These are phyloP conservation scores for Talaromyces sp. DNA, from an alignment of 2,329 filamentous ascomycete species.

Conservation along the genomic window DNA sequence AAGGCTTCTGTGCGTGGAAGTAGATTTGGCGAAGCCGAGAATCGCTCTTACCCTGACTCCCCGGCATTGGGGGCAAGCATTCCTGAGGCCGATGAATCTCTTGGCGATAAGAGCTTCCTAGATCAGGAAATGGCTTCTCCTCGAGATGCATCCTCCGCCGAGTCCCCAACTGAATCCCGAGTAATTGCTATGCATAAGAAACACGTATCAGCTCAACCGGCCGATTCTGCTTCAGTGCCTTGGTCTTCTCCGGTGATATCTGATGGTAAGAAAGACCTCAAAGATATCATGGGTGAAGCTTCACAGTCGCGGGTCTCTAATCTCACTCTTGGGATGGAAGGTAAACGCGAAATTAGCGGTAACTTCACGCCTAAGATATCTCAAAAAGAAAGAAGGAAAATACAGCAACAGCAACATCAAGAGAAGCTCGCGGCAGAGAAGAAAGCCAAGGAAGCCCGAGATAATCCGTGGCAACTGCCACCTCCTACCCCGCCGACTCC, in stretches of 20 bases:
- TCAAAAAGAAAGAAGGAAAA: slow-evolving; percentile 88
- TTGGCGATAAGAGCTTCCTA: slow-evolving; percentile 29
- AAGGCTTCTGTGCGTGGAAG: slow-evolving; percentile 30
- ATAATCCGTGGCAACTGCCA: slow-evolving; percentile 67
- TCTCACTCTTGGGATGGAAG: slow-evolving; percentile 55
- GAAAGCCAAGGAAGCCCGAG: slow-evolving; percentile 37
- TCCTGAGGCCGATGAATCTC: slow-evolving; percentile 29
- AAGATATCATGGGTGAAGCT: slow-evolving; percentile 72
- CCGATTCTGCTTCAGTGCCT: slow-evolving; percentile 43
- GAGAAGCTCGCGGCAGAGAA: slow-evolving; percentile 40
- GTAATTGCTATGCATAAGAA: slow-evolving; percentile 24
- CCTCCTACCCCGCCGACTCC: slow-evolving; percentile 17
- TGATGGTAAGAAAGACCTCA: slow-evolving; percentile 70
- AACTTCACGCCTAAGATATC: slow-evolving; percentile 67
- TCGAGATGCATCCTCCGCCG: slow-evolving; percentile 17
- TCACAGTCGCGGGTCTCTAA: slow-evolving; percentile 55
- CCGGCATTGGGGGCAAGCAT: slow-evolving; percentile 31
- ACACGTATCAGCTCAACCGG: slow-evolving; percentile 27
- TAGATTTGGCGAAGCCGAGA: slow-evolving; percentile 20
- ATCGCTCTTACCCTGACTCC: slow-evolving; percentile 27
- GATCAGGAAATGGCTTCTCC: slow-evolving; percentile 34
- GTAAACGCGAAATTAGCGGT: slow-evolving; percentile 45
- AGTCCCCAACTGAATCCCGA: slow-evolving; percentile 30
- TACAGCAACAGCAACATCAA: slow-evolving; percentile 67
- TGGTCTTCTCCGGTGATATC: slow-evolving; percentile 60